Evolutionary conservation across 306 rosid genomes (phyloP).

Genomic region (Prunus dulcis): DNA sequence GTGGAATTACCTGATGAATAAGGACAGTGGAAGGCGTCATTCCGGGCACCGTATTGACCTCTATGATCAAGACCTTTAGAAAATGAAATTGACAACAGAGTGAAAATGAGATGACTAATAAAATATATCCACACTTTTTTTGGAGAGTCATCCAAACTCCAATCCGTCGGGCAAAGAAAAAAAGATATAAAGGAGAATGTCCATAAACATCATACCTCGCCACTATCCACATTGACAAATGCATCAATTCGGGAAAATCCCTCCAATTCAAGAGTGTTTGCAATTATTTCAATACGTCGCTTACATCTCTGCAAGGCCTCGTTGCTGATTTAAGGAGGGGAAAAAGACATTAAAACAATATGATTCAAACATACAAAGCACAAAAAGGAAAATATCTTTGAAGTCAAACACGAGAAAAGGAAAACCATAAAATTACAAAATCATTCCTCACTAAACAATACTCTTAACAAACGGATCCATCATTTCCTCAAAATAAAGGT

Average conservation of each 20-base stretch:
- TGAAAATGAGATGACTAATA: conserved; percentile 4
- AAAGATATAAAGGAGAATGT: no score
- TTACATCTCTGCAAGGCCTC: conserved; percentile 72
- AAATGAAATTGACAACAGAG: conserved; percentile 21
- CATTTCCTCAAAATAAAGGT: neutral
- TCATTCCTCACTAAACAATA: neutral
- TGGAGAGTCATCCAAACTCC: neutral
- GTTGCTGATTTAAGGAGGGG: conserved; percentile 36
- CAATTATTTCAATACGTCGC: conserved; percentile 63
- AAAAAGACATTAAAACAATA: neutral
- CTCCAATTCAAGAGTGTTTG: conserved; percentile 76
- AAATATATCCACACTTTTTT: neutral
- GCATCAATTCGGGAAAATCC: conserved; percentile 97
- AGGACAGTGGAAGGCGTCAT: conserved; percentile 97
- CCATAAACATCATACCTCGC: conserved; percentile 60
- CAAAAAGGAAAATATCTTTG: neutral
- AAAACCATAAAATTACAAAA: neutral
- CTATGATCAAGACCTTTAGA: conserved; percentile 75
- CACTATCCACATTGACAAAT: conserved; percentile 77
- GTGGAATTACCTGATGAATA: conserved; percentile 71
- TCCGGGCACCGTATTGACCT: conserved; percentile 98
- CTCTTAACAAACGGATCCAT: neutral
- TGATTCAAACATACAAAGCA: conserved; percentile 16
- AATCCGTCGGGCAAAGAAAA: neutral
- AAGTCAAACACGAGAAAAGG: conserved; percentile 6